Conservation (phyloP, 2,329 filamentous ascomycete species). For the Coniella vitis region DNA sequence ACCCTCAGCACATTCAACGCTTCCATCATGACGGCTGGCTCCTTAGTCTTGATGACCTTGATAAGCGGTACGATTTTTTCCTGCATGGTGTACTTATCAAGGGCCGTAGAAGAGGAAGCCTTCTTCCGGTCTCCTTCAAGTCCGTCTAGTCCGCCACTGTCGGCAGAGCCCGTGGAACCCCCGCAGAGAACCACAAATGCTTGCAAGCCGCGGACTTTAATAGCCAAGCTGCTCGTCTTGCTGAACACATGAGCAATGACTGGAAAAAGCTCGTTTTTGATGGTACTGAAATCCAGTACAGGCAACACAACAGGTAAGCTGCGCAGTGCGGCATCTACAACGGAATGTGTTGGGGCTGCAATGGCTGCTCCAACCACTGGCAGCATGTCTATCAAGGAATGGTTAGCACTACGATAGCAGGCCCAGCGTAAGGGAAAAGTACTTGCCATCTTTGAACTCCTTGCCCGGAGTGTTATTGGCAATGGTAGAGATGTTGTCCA, state of each 20-base stretch:
- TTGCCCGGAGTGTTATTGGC: constrained; percentile 79
- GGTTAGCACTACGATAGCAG: constrained; percentile 6
- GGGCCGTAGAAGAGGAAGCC: constrained; percentile 62
- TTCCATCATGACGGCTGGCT: constrained; percentile 95
- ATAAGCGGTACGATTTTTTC: constrained; percentile 92
- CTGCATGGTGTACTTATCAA: constrained; percentile 98
- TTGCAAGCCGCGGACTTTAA: constrained; percentile 88
- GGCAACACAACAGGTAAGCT: constrained; percentile 76
- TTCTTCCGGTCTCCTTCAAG: constrained; percentile 54
- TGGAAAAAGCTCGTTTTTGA: constrained; percentile 95
- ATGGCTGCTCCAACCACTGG: constrained; percentile 79
- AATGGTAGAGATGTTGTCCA: constrained; percentile 74
- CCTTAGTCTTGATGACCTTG: constrained; percentile 92
- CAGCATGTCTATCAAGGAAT: constrained; percentile 62
- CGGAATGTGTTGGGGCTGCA: constrained; percentile 79
- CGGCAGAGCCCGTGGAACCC: constrained; percentile 49
- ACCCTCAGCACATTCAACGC: constrained; percentile 78
- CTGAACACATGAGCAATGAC: constrained; percentile 86
- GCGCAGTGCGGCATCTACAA: constrained; percentile 79
- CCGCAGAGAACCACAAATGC: constrained; percentile 88
- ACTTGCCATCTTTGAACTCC: constrained; percentile 84
- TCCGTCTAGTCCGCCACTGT: constrained; percentile 70
- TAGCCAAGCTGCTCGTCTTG: constrained; percentile 85
- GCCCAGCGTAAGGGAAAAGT: neutral
- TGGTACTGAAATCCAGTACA: constrained; percentile 88